Evolutionary conservation across 148 eudicot species (phyloP).

Genomic region (Persicaria tinctoria): DNA sequence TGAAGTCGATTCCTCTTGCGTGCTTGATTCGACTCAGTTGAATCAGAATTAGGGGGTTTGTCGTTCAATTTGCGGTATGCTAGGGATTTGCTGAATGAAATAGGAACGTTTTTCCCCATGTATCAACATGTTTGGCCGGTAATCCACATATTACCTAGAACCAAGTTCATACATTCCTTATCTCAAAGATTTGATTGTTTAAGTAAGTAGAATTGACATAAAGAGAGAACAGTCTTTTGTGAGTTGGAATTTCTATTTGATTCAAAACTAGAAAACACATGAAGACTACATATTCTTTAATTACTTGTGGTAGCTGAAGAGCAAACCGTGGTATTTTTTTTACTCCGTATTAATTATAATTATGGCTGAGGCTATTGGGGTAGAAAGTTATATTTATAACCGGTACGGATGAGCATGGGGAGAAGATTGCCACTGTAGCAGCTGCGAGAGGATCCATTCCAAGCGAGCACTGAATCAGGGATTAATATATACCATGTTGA

Average conservation of each 20-base stretch:
- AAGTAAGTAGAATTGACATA: neutral
- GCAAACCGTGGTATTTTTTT: neutral
- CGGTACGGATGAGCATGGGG: constrained; percentile 99
- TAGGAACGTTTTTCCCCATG: no score
- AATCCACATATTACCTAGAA: no score
- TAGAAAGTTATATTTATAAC: constrained; percentile 86
- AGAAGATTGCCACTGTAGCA: constrained; percentile 94
- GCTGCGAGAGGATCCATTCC: constrained; percentile 67
- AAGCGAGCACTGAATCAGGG: constrained; percentile 42
- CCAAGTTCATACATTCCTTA: neutral
- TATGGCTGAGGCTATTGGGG: constrained; percentile 63
- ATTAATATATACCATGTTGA: no score
- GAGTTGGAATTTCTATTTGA: neutral
- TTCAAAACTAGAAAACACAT: constrained; percentile 1
- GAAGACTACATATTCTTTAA: neutral
- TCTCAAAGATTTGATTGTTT: neutral
- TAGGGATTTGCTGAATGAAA: no score
- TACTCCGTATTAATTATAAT: neutral
- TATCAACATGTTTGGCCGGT: no score
- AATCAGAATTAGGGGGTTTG: no score
- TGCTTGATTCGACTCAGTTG: no score
- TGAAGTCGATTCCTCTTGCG: no score
- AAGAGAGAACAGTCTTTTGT: neutral
- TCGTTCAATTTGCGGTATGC: no score
- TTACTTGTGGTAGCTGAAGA: neutral